Conservation (phyloP, 2,329 filamentous ascomycete species). For the Parastagonospora nodorum region DNA sequence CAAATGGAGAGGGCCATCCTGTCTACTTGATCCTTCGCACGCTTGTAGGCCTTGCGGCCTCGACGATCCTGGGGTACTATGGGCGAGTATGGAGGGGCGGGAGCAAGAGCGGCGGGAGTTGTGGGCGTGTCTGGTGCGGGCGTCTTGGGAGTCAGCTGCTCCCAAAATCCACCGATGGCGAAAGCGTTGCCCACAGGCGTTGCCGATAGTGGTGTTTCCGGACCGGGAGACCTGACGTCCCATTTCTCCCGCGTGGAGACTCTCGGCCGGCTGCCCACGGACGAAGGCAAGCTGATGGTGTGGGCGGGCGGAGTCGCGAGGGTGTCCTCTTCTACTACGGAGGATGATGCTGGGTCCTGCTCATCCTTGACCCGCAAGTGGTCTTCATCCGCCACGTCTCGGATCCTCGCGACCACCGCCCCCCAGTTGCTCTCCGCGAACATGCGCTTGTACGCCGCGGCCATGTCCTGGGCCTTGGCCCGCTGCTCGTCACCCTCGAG, state of each 20-base stretch:
- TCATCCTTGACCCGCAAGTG: conserved; percentile 2
- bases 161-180: conserved; percentile 21
- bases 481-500: conserved; percentile 12
- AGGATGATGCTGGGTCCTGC: background rate
- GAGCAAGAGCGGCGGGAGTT: background rate
- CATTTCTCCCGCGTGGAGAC: conserved; percentile 19
- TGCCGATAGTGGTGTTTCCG: conserved; percentile 18
- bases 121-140: background rate
- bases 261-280: background rate
- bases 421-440: conserved; percentile 17
- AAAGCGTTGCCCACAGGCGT: conserved; percentile 22
- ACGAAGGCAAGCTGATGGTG: background rate
- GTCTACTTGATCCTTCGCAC: background rate
- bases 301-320: conserved; percentile 5
- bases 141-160: conserved; percentile 10
- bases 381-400: conserved; percentile 7
- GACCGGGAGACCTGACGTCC: conserved; percentile 14
- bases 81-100: conserved; percentile 3
- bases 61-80: conserved; percentile 1
- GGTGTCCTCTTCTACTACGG: background rate
- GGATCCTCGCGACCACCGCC: background rate
- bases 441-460: conserved; percentile 12
- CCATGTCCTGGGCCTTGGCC: conserved; percentile 7
- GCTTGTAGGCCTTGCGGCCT: conserved; percentile 7
- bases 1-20: conserved; percentile 11